Conservation (phyloP, 2,329 filamentous ascomycete genomes). For the Fusarium sp. region DNA sequence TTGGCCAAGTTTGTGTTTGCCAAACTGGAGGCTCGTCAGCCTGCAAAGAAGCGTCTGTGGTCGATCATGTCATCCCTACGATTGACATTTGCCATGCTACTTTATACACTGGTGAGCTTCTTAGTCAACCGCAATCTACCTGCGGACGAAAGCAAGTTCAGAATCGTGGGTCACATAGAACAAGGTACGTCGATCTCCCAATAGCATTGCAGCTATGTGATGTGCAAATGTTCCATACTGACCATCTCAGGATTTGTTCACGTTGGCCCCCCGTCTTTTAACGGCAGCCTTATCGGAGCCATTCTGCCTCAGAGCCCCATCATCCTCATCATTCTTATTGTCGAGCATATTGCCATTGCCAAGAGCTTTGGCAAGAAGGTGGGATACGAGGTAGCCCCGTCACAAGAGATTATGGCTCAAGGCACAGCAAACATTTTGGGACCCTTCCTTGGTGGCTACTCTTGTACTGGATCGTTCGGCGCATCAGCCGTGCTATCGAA, state of each 20-base stretch:
- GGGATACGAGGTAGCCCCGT: conserved; percentile 83
- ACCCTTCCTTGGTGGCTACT: conserved; percentile 75
- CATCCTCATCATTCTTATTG: conserved; percentile 80
- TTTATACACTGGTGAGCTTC: conserved; percentile 81
- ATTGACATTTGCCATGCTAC: conserved; percentile 79
- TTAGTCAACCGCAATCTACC: conserved; percentile 70
- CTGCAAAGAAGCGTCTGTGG: conserved; percentile 72
- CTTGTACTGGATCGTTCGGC: conserved; percentile 63
- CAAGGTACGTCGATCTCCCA: conserved; percentile 59
- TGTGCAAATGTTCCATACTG: conserved; percentile 1
- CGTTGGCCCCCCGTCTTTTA: conserved; percentile 65
- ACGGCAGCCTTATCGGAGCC: conserved; percentile 65
- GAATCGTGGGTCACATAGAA: conserved; percentile 75
- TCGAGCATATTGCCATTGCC: conserved; percentile 87
- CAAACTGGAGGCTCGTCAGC: conserved; percentile 71
- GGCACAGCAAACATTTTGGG: conserved; percentile 81
- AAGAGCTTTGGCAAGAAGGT: conserved; percentile 86
- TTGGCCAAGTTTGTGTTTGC: conserved; percentile 72
- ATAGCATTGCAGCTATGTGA: too few species aligned
- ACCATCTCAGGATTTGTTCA: conserved; percentile 23
- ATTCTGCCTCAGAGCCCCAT: conserved; percentile 76
- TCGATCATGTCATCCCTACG: conserved; percentile 82
- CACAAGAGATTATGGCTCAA: conserved; percentile 83
- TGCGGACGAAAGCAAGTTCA: conserved; percentile 66
- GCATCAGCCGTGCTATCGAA: conserved; percentile 88